Base-by-base conservation (phyloP, 2,329 filamentous ascomycete genomes). In the Talaromyces marneffei region DNA sequence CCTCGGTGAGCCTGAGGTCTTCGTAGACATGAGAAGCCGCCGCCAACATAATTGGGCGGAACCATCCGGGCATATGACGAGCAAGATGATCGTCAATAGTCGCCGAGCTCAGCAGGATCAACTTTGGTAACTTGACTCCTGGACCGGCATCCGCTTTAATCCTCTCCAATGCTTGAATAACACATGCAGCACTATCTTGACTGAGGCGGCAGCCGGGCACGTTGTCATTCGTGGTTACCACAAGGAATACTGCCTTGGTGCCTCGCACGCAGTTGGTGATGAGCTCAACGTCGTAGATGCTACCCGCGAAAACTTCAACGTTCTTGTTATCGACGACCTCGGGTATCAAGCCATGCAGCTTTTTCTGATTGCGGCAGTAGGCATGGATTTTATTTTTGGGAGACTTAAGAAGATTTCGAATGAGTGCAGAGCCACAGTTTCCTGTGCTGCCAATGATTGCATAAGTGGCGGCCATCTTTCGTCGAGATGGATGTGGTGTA, bases 41-140 rank as follows among this genome's bases (percentile, higher is more conserved):
- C 10, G 42, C n/a, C 10, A 62, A 33, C 27, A 69, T 42, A 31
- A 69, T 63, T 4, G 39, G 63, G 0, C 61, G 65, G 3, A 69
- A 55, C 37, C 42, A 33, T 3, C 27, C 16, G 4, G 66, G 64
- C 27, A 65, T 57, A 77, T 75, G 52, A 18, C 50, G 58, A 14
- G 39, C 4, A 10, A 60, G 12, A 23, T 60, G 50, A 12, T 60
- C 58, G 20, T 60, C 58, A 4, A 80, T 67, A 16, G 72, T 78
- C 4, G 74, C 72, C 0, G 79, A 81, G 4, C 69, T 74, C 18
- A 82, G 74, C 1, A 82, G 65, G 8, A 82, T 66, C 0, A 82
- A 63, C 59, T 75, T 75, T 0, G 79, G 79, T 3, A 73, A 23
- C 3, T 65, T 64, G 2, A 53, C 39, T 50, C 14, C 20, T 50